Evolutionary conservation across 768 basidiomycete genomes (phyloP).

Genomic region (Suillus hirtellus): DNA sequence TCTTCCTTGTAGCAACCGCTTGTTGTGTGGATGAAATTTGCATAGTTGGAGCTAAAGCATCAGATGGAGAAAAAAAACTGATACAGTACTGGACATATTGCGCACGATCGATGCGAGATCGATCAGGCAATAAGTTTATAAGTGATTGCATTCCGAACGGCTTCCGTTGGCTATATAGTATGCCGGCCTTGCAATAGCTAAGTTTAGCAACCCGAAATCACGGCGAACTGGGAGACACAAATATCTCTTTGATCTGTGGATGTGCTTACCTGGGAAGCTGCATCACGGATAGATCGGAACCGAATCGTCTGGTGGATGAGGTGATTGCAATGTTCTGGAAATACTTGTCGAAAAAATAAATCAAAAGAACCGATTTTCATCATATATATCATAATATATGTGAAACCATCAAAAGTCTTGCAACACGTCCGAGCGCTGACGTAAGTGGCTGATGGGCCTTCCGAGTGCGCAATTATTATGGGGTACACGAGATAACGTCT

Average conservation of each 20-base stretch:
- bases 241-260: background rate
- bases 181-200: background rate
- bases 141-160: background rate
- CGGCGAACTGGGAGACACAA: background rate
- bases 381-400: background rate
- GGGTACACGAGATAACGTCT: background rate
- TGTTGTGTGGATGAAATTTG: background rate
- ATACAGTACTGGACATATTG: too few species aligned
- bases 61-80: background rate
- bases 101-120: too few species aligned
- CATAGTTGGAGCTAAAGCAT: background rate
- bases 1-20: background rate
- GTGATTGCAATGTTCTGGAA: background rate
- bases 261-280: background rate
- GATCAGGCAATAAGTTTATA: background rate
- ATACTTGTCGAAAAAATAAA: background rate
- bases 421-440: background rate
- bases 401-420: background rate
- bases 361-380: background rate
- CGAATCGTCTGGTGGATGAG: background rate
- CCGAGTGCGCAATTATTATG: background rate
- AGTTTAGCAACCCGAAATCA: background rate
- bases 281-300: too few species aligned
- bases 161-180: background rate
- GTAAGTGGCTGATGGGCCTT: background rate